Conservation (phyloP, 2,329 filamentous ascomycete species). For the Ophiocordyceps polyrhachis-furcata region DNA sequence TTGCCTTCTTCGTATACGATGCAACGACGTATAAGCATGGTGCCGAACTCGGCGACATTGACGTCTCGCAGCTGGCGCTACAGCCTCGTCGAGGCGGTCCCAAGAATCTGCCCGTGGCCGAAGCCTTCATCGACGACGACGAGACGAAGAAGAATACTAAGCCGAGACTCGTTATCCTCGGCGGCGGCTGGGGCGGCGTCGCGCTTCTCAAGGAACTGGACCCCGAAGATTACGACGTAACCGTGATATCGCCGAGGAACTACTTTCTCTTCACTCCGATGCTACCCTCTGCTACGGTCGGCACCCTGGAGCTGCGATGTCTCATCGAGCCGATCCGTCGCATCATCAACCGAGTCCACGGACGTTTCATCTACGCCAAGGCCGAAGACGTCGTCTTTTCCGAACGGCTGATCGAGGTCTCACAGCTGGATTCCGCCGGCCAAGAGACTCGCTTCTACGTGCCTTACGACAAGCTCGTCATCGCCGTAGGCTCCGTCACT, state of each 20-base stretch:
- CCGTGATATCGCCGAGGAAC: slow-evolving; percentile 82
- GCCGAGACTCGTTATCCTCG: slow-evolving; percentile 78
- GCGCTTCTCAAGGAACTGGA: slow-evolving; percentile 79
- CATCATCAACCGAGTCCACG: slow-evolving; percentile 58
- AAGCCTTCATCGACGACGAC: slow-evolving; percentile 76
- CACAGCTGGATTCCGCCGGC: slow-evolving; percentile 51
- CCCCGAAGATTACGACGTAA: slow-evolving; percentile 86
- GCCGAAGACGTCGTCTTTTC: slow-evolving; percentile 87
- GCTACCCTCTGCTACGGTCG: slow-evolving; percentile 91
- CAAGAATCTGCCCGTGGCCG: slow-evolving; percentile 85
- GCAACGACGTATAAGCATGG: slow-evolving; percentile 73
- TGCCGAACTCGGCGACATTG: slow-evolving; percentile 47
- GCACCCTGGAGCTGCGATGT: slow-evolving; percentile 77
- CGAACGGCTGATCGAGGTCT: slow-evolving; percentile 74
- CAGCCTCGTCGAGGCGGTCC: slow-evolving; percentile 69
- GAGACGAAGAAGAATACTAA: slow-evolving; percentile 56
- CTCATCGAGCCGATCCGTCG: slow-evolving; percentile 83
- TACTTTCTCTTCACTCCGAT: slow-evolving; percentile 98
- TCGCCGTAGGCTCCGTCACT: slow-evolving; percentile 79
- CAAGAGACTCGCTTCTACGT: slow-evolving; percentile 74
- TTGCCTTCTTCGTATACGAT: slow-evolving; percentile 88
- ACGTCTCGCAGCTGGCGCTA: slow-evolving; percentile 69
- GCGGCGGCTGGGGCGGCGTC: slow-evolving; percentile 89
- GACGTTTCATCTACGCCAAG: slow-evolving; percentile 76
- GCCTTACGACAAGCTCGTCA: slow-evolving; percentile 89